phyloP scores from a whole-genome alignment of 371 early-diverging fungal species.

The Gilbertella persicaria region DNA sequence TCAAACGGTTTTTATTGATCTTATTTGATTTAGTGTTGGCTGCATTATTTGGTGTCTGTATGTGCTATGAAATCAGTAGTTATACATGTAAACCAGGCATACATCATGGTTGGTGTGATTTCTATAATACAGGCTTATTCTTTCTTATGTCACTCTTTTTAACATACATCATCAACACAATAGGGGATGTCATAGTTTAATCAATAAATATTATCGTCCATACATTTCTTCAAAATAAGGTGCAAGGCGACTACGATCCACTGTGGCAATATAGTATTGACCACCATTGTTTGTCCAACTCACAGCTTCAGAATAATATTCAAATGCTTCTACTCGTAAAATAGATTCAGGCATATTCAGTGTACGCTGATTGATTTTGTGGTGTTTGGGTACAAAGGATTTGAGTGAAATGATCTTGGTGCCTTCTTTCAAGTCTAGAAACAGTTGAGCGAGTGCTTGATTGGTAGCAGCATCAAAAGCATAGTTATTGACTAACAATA shows the following conservation, averaged over 20 bases:
- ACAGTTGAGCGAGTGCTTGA: constrained; percentile 77
- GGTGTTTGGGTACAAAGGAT: constrained; percentile 80
- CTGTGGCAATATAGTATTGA: constrained; percentile 82
- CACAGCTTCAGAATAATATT: constrained; percentile 83
- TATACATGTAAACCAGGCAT: constrained; percentile 36
- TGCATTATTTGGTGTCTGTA: constrained; percentile 35
- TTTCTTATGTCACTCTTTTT: constrained; percentile 31
- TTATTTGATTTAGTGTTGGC: constrained; percentile 27
- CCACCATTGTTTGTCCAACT: constrained; percentile 94
- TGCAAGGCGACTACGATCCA: constrained; percentile 70
- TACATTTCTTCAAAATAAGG: constrained; percentile 59
- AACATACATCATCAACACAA: constrained; percentile 19
- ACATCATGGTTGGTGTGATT: constrained; percentile 39
- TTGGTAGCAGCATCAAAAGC: constrained; percentile 87
- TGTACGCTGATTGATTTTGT: constrained; percentile 77
- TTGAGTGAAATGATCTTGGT: constrained; percentile 81
- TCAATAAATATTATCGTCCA: constrained; percentile 13
- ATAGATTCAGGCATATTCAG: constrained; percentile 85
- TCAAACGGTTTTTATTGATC: too few species aligned
- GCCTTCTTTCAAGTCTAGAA: constrained; percentile 91
- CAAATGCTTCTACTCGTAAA: constrained; percentile 71
- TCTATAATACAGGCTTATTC: constrained; percentile 37
- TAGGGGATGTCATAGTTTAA: constrained; percentile 33
- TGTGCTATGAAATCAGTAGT: constrained; percentile 30
- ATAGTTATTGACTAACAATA: constrained; percentile 93